These are phyloP conservation scores for Rhizophora mangle DNA, from an alignment of 345 rosid genomes.

Conservation along the genomic window DNA sequence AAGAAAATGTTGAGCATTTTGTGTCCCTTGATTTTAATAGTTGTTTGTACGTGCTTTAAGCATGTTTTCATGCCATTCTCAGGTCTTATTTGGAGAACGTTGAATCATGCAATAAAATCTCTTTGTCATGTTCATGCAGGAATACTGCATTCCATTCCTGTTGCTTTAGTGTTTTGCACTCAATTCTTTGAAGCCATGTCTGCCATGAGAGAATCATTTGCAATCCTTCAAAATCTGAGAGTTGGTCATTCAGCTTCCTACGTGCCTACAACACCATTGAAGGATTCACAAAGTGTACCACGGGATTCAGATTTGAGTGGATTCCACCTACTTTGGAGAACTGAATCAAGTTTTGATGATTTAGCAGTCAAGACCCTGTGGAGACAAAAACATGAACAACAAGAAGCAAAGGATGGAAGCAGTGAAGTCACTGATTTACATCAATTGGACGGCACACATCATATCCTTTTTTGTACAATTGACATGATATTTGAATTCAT, in stretches of 20 bases:
- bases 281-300: conserved; percentile 34
- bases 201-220: conserved; percentile 96
- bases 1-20: not conserved
- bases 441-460: conserved; percentile 42
- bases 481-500: no score
- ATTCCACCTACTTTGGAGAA: conserved; percentile 65
- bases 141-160: conserved; percentile 98
- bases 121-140: conserved; percentile 38
- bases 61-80: not conserved
- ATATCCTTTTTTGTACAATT: conserved; percentile 1
- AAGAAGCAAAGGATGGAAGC: conserved; percentile 42
- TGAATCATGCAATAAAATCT: not conserved
- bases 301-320: conserved; percentile 51
- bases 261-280: conserved; percentile 55
- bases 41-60: not conserved
- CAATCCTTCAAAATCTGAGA: no score
- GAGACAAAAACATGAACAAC: conserved; percentile 39
- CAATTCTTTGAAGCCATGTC: conserved; percentile 97
- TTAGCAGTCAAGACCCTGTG: conserved; percentile 41
- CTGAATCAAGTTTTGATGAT: conserved; percentile 62
- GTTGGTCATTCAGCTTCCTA: no score
- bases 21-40: not conserved
- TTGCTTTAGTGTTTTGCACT: conserved; percentile 94
- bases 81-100: not conserved
- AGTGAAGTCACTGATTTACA: conserved; percentile 35